phyloP scores from a whole-genome alignment of 805 yeast genomes.

The Cyberlindnera euphorbiiphila region DNA sequence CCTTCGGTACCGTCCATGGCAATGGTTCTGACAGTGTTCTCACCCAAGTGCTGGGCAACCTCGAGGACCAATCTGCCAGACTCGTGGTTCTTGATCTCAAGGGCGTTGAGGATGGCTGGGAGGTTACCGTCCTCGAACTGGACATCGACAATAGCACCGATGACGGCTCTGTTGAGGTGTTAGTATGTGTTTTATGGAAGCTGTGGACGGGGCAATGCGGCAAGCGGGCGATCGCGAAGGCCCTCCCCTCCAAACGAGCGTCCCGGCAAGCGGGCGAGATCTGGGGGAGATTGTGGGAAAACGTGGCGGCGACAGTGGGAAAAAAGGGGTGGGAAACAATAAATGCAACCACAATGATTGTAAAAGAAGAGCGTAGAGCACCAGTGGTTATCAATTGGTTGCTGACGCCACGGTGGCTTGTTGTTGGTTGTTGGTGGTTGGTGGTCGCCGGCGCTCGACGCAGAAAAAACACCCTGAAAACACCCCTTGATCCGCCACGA shows the following conservation, averaged over 20 bases:
- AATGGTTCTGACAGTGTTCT: conserved; percentile 99
- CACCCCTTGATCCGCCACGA: too few species aligned
- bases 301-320: too few species aligned
- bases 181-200: conserved; percentile 18
- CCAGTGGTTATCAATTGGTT: not conserved
- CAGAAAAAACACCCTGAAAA: conserved; percentile 1
- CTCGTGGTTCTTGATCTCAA: conserved; percentile 76
- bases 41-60: conserved; percentile 99
- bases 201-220: too few species aligned
- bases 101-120: conserved; percentile 96
- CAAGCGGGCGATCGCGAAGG: too few species aligned
- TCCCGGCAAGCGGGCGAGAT: too few species aligned
- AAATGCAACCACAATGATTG: too few species aligned
- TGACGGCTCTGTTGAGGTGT: conserved; percentile 67
- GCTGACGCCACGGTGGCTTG: not conserved
- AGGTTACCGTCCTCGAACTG: conserved; percentile 96
- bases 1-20: conserved; percentile 99
- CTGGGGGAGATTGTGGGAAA: too few species aligned
- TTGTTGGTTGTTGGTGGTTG: too few species aligned
- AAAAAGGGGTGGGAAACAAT: too few species aligned
- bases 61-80: conserved; percentile 86
- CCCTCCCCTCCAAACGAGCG: too few species aligned
- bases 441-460: too few species aligned
- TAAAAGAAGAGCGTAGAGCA: too few species aligned
- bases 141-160: conserved; percentile 99